Base-by-base conservation (phyloP, 2,329 filamentous ascomycete genomes). In the Pseudogymnoascus sp. region DNA sequence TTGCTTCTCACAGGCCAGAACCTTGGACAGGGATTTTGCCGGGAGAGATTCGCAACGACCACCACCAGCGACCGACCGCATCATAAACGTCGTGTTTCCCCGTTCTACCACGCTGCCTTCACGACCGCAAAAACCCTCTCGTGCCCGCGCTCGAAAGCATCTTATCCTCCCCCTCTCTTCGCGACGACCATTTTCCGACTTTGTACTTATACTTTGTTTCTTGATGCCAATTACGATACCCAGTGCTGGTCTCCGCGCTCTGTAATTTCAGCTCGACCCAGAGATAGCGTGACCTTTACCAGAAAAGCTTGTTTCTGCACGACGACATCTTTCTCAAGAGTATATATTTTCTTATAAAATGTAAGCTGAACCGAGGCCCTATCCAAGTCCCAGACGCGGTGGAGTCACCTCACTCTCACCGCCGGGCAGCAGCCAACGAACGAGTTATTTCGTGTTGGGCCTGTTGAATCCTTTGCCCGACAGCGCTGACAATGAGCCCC, bases 211-310 rank as follows among this genome's bases (percentile, higher is more conserved):
- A 62, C 62, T 67, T 67, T 62, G 63, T 60, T 68, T 68, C 65
- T 68, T 70, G 65, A 69, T 70, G 63, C 70, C 68, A 64, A 57
- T 69, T 70, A 69, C 70, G 70, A 72, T 72, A 71, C 70, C 70
- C 69, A 63, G 62, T 62, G 62, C 62, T 62, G 66, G 67, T 61
- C 61, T 37, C 40, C 37, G 62, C 60, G 51, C 45, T 64, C 65
- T 45, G 59, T 60, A 36, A 40, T 63, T 62, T 60, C 63, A 62
- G 60, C 54, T 66, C 63, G 23, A 47, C 51, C 51, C 51, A 57
- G 51, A 57, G 51, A 57, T 57, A 57, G 51, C 51, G 51, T 57
- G 51, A 57, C 51, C 51, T 34, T 34, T 31, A 34, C 51, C 51
- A 57, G 51, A 57, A 57, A 57, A 57, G 51, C 29, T 57, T 57